Evolutionary conservation across 352 stramenopile genomes (phyloP), one percentile per base, ranked within the genome.

Genomic region (Phytophthora nicotianae): DNA sequence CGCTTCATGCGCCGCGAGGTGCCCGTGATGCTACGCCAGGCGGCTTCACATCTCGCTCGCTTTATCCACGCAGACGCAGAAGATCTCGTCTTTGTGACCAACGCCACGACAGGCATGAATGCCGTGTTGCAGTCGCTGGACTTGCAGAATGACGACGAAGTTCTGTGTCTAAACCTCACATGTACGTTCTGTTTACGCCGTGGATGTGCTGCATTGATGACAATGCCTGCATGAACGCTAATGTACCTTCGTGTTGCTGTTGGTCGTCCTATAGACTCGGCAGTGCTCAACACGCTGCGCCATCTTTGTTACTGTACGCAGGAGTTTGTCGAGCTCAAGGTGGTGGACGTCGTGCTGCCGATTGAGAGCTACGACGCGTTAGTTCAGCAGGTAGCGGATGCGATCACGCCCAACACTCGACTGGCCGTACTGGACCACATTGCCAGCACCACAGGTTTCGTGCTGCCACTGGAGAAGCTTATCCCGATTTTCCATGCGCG

Each of bases 251-350:
- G 40, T 50, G 24, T 21, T 41, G 41, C 26, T 70, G 48, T 8
- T 58, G 13, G 40, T 19, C 35, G 19, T 35, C 48, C 9, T 46
- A 27, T 54, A 93, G 83, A 95, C 47, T 88, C 86, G 11, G 84
- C 83, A 1, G 84, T 95, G 54, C 70, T 93, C 41, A 92, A 95
- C 61, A 95, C 86, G 26, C 68, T 95, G 52, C 82, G 84, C 14
- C 84, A 93, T 55, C 62, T 95, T 58, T 95, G 86, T 65, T 95
- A 92, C 71, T 90, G 77, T 46, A 95, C 84, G 38, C 86, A 95
- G 72, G 86, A 95, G 58, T 91, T 93, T 40, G 86, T 95, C n/a
- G 82, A 93, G 49, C 82, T 95, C 64, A 93, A 93, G 58, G 86
- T 95, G 35, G 86, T 95, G 33, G 83, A 95, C 41, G 72, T 92